Base-by-base conservation (phyloP, 192 early-diverging fungal species). In the Chytriomyces confervae region DNA sequence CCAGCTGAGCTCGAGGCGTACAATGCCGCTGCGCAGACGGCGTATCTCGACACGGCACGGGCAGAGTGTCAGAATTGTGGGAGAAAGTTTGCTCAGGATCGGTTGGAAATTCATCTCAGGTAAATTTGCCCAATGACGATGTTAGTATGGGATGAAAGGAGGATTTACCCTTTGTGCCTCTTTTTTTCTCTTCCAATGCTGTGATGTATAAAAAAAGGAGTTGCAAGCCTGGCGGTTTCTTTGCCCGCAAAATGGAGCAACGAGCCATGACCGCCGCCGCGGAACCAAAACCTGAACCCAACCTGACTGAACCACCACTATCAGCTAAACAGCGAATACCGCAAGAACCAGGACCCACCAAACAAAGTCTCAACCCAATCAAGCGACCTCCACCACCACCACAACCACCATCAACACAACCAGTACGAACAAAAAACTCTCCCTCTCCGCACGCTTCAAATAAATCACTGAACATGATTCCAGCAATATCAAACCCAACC, bases 141-240 rank as follows among this genome's bases (percentile, higher is more conserved):
- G 24, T 0, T 27, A 27, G 24, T 27, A 0, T 0, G 0, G 24
- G 11, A 43, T 23, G 24, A 65, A 65, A 13, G 11, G 36, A 65
- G 36, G 24, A 65, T 43, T 27, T 27, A 57, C 20, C 24, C 2
- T 13, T 27, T 27, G 24, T 27, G 24, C n/a, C n/a, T n/a, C n/a
- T n/a, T n/a, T n/a, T n/a, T 0, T 36, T 36, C 2, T 36, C 2
- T 36, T 36, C 29, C 29, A 36, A 36, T 2, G 29, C 29, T 36
- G 29, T 36, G 29, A 36, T 36, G 29, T 36, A 36, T n/a, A n/a
- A n/a, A n/a, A n/a, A 27, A 20, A 65, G 63, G 63, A 76, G 74
- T 63, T 76, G 74, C 63, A 48, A 36, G 43, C 74, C 74, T 20
- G 74, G 74, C 6, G 74, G 74, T 9, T 76, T 76, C 36, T 76